These are phyloP conservation scores for Monosporascus sp. DNA, from an alignment of 2,329 filamentous ascomycete genomes.

Conservation along the genomic window DNA sequence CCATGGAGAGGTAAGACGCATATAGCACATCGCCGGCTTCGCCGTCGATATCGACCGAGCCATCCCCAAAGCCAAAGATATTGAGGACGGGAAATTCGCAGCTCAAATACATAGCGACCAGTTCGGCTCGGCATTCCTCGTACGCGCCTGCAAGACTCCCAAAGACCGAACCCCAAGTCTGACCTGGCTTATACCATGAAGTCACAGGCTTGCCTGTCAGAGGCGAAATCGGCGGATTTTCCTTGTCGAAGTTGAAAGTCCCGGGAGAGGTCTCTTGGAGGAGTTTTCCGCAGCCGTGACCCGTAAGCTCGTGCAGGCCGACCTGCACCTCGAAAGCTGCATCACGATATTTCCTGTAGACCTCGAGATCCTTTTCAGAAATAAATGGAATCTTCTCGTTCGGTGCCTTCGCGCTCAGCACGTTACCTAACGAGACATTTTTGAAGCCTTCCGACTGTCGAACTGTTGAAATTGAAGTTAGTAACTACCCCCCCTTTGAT, in stretches of 20 bases:
- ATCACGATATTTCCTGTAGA: constrained; percentile 81
- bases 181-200: constrained; percentile 89
- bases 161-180: constrained; percentile 93
- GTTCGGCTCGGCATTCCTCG: constrained; percentile 91
- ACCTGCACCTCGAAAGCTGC: constrained; percentile 93
- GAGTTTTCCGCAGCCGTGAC: constrained; percentile 90
- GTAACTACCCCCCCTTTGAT: not conserved
- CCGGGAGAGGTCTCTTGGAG: constrained; percentile 83
- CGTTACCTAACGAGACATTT: constrained; percentile 90
- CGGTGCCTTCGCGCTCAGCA: constrained; percentile 83
- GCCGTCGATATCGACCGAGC: constrained; percentile 63
- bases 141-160: constrained; percentile 82
- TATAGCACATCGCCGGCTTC: constrained; percentile 86
- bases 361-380: constrained; percentile 65
- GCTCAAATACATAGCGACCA: constrained; percentile 83
- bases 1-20: constrained; percentile 87
- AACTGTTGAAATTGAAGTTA: constrained; percentile 36
- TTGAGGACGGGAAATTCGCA: constrained; percentile 86
- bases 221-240: constrained; percentile 77
- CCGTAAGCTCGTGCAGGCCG: constrained; percentile 80
- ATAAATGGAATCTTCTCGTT: constrained; percentile 94
- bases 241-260: constrained; percentile 80
- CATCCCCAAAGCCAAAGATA: constrained; percentile 88
- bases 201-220: constrained; percentile 71
- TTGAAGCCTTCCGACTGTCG: constrained; percentile 84